phyloP scores from a whole-genome alignment of 108 stramenopile genomes.

The Discostella stelligeroides region DNA sequence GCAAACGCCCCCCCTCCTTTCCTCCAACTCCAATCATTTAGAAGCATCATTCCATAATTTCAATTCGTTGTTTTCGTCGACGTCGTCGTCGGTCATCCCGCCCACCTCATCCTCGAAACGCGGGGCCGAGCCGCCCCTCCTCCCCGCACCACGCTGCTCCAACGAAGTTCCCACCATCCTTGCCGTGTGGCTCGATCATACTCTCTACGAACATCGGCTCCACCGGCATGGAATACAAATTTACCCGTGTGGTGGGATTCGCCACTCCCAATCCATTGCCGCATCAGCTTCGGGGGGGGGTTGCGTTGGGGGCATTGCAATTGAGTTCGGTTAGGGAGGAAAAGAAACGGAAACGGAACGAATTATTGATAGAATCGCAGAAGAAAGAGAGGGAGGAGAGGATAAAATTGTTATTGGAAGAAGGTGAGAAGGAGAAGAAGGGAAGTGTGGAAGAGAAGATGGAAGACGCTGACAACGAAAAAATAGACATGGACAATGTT shows the following conservation, averaged over 20 bases:
- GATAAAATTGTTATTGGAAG: conserved; percentile 7
- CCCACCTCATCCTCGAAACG: conserved; percentile 16
- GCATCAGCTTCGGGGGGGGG: conserved; percentile 84
- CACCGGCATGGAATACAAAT: conserved; percentile 82
- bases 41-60: too few relatives aligned
- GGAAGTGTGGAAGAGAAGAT: too few relatives aligned
- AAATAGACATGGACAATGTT: too few relatives aligned
- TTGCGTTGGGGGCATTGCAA: conserved; percentile 78
- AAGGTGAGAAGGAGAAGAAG: conserved; percentile 40
- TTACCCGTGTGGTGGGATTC: conserved; percentile 81
- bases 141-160: conserved; percentile 55
- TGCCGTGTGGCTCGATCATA: conserved; percentile 72
- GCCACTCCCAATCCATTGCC: conserved; percentile 84
- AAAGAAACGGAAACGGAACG: conserved; percentile 54
- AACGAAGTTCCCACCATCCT: conserved; percentile 64
- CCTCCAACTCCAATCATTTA: too few relatives aligned
- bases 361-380: conserved; percentile 14
- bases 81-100: conserved; percentile 16
- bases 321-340: conserved; percentile 65
- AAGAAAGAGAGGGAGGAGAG: conserved; percentile 39
- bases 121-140: conserved; percentile 49
- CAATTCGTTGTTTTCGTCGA: conserved; percentile 19
- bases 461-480: too few relatives aligned
- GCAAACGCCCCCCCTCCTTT: conserved; percentile 45
- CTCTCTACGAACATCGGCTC: conserved; percentile 75